These are phyloP conservation scores for Neopestalotiopsis sp. DNA, from an alignment of 2,329 filamentous ascomycete species.

Conservation along the genomic window DNA sequence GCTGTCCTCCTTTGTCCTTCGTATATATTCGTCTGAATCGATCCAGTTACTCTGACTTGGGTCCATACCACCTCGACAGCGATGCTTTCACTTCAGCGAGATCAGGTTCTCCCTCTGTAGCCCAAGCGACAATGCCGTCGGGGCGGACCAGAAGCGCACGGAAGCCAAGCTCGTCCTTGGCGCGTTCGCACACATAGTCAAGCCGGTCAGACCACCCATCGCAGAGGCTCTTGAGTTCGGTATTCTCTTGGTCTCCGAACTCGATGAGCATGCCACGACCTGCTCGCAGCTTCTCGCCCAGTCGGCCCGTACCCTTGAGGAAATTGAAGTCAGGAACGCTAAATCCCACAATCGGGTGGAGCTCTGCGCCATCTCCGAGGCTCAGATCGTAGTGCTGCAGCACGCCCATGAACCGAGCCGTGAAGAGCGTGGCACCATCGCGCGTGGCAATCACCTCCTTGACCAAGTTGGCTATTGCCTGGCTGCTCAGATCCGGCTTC, in stretches of 20 bases:
- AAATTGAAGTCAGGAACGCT: slow-evolving; percentile 43
- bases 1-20: background rate
- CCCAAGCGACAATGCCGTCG: slow-evolving; percentile 41
- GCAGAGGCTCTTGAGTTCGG: slow-evolving; percentile 20
- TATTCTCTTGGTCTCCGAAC: slow-evolving; percentile 20
- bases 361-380: background rate
- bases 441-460: slow-evolving; percentile 33
- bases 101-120: slow-evolving; percentile 28
- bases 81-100: slow-evolving; percentile 24
- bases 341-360: slow-evolving; percentile 39
- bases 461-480: slow-evolving; percentile 32
- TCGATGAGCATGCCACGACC: slow-evolving; percentile 37
- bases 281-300: slow-evolving; percentile 36
- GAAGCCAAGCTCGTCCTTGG: slow-evolving; percentile 31
- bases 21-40: background rate
- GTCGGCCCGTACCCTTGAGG: slow-evolving; percentile 25
- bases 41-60: background rate
- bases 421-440: slow-evolving; percentile 36
- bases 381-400: slow-evolving; percentile 37
- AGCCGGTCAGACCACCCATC: slow-evolving; percentile 20
- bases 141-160: slow-evolving; percentile 36
- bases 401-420: slow-evolving; percentile 41
- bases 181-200: slow-evolving; percentile 27
- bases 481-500: slow-evolving; percentile 33
- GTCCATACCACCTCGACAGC: slow-evolving; percentile 26